A percentile compares a stretch with the other conserved stretches of the same genome.
phyloP scores from a whole-genome alignment of 148 eudicot species.

The Heliosperma pusillum region DNA sequence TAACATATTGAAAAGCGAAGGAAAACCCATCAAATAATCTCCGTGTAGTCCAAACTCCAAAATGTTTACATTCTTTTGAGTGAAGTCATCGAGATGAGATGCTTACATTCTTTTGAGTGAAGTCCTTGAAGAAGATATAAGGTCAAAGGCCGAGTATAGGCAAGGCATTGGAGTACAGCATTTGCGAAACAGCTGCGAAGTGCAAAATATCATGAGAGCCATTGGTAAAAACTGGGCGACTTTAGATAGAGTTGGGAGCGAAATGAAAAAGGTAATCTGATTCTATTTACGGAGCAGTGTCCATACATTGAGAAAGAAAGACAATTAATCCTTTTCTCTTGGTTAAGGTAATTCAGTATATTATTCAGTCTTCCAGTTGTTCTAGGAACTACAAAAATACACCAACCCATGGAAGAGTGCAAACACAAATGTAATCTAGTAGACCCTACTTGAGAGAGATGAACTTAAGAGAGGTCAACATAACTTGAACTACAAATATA shows the following conservation, averaged over 20 bases:
- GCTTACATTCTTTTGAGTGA: conserved; percentile 34
- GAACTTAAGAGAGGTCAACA: not conserved
- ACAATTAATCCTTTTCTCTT: too few relatives aligned
- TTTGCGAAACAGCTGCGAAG: conserved; percentile 37
- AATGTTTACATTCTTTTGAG: not conserved
- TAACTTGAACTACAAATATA: not conserved
- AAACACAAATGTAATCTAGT: not conserved
- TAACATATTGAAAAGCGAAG: conserved; percentile 11
- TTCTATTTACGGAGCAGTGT: not conserved
- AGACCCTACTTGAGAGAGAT: not conserved
- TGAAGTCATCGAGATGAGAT: not conserved
- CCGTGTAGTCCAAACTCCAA: conserved; percentile 10
- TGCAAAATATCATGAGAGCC: not conserved
- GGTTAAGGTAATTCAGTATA: too few relatives aligned
- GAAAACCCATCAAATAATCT: conserved; percentile 2
- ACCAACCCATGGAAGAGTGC: not conserved
- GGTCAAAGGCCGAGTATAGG: conserved; percentile 36
- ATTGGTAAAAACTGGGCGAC: not conserved
- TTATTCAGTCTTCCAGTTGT: not conserved
- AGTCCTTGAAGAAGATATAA: conserved; percentile 31
- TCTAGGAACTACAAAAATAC: not conserved
- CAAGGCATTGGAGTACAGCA: conserved; percentile 38
- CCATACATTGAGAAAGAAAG: not conserved
- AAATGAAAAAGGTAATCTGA: not conserved
- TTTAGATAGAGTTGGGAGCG: not conserved